Conservation (phyloP, 208 protist species). For the Trypanosoma cruzi region DNA sequence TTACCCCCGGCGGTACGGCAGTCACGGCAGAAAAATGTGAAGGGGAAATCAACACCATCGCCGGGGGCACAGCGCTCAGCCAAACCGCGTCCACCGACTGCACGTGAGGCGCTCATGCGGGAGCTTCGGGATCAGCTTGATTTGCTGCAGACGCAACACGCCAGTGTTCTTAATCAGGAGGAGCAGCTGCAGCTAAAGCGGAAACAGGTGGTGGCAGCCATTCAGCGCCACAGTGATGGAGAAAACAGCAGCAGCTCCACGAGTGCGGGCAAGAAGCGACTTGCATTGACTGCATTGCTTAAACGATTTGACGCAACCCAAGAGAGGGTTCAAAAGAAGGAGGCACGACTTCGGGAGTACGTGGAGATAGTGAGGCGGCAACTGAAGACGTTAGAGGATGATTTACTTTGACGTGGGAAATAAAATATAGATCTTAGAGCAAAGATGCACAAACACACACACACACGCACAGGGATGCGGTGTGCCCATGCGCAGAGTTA, state of each 20-base stretch:
- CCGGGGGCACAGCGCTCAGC: background rate
- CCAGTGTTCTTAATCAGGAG: slow-evolving; percentile 27
- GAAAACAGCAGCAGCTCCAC: background rate
- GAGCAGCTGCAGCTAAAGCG: slow-evolving; percentile 32
- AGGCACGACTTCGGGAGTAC: slow-evolving; percentile 22
- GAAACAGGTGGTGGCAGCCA: slow-evolving; percentile 20
- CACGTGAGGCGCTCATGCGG: slow-evolving; percentile 21
- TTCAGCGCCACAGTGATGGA: slow-evolving; percentile 6
- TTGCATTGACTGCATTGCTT: slow-evolving; percentile 29
- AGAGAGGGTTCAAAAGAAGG: slow-evolving; percentile 26
- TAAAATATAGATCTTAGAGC: background rate
- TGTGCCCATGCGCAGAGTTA: too few species aligned
- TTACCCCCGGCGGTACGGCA: background rate
- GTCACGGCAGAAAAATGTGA: background rate
- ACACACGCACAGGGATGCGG: background rate
- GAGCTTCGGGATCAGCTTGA: slow-evolving; percentile 26
- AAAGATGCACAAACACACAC: background rate
- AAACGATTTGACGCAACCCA: slow-evolving; percentile 34
- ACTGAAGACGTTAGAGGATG: slow-evolving; percentile 37
- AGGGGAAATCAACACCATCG: background rate
- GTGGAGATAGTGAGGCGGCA: slow-evolving; percentile 36
- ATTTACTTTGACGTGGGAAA: slow-evolving; percentile 30
- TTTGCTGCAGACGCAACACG: slow-evolving; percentile 31
- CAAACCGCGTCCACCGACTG: background rate
- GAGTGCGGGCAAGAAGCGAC: slow-evolving; percentile 3